These are phyloP conservation scores for Tricholoma saponaceum DNA, from an alignment of 768 basidiomycete genomes.

Conservation along the genomic window DNA sequence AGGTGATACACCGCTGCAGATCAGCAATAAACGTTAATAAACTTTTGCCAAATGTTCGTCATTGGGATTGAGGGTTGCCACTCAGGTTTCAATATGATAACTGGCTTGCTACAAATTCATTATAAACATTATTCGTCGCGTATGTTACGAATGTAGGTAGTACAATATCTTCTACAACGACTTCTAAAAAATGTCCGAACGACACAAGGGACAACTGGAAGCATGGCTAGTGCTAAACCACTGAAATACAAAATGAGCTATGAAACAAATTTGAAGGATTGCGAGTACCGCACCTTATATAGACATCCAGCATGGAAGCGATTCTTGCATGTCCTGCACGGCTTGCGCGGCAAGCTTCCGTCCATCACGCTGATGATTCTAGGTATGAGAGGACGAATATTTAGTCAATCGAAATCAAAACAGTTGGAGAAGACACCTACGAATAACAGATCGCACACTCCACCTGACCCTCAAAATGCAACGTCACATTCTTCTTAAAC, in stretches of 20 bases:
- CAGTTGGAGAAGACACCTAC: conserved; percentile 46
- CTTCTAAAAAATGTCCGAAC: conserved; percentile 69
- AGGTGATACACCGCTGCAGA: no score
- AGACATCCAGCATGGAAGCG: conserved; percentile 89
- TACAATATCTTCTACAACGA: not conserved
- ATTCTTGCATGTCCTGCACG: conserved; percentile 93
- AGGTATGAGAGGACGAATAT: conserved; percentile 3
- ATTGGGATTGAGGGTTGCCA: no score
- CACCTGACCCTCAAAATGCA: conserved; percentile 93
- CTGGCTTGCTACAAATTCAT: no score
- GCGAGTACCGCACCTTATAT: conserved; percentile 60
- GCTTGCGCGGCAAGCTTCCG: conserved; percentile 80
- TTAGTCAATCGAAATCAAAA: not conserved
- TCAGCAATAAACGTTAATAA: no score
- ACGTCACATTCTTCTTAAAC: conserved; percentile 91
- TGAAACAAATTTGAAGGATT: not conserved
- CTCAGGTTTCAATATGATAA: no score
- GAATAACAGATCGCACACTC: conserved; percentile 98
- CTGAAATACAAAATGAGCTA: conserved; percentile 28
- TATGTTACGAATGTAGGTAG: no score
- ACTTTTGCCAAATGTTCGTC: no score
- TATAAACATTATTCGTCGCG: no score
- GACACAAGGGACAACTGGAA: conserved; percentile 87
- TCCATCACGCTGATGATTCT: conserved; percentile 93
- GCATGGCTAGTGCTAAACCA: conserved; percentile 91